A percentile compares a stretch with the other conserved stretches of the same genome.
Evolutionary conservation across 2,329 filamentous ascomycete genomes (phyloP).

Genomic region (Aureobasidium sp.): DNA sequence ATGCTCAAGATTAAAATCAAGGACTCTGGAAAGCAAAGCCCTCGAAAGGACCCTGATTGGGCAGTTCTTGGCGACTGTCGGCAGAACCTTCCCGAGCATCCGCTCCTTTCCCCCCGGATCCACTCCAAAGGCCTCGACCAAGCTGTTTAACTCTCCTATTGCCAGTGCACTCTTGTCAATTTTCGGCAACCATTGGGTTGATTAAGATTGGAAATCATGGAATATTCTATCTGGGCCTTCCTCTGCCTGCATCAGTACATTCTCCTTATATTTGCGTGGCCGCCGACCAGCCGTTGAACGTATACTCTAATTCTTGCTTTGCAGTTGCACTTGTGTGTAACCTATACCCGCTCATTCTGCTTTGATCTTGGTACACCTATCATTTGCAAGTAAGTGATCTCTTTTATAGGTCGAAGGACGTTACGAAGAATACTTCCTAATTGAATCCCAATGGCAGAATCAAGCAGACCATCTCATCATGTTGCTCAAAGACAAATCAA

Average conservation of each 20-base stretch:
- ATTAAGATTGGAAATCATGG: slow-evolving; percentile 3
- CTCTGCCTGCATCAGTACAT: background rate
- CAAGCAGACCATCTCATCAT: background rate
- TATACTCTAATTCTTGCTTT: slow-evolving; percentile 8
- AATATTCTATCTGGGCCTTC: background rate
- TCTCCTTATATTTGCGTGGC: background rate
- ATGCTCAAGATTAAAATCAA: background rate
- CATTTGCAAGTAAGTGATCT: background rate
- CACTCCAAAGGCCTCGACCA: slow-evolving; percentile 2
- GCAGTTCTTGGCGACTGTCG: background rate
- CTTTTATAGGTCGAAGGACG: background rate
- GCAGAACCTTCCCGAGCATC: slow-evolving; percentile 5
- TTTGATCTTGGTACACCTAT: background rate
- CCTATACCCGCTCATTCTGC: background rate
- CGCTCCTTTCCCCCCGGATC: slow-evolving; percentile 8
- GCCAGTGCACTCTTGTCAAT: background rate
- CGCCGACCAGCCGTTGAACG: slow-evolving; percentile 1
- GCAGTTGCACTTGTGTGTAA: slow-evolving; percentile 3
- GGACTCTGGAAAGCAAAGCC: background rate
- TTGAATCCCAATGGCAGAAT: background rate
- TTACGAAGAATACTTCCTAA: background rate
- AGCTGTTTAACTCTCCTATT: background rate
- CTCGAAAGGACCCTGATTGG: background rate
- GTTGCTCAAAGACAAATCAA: slow-evolving; percentile 3
- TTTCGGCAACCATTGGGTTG: background rate